Evolutionary conservation across 2,329 filamentous ascomycete genomes (phyloP).

Genomic region (Paraphaeosphaeria minitans): DNA sequence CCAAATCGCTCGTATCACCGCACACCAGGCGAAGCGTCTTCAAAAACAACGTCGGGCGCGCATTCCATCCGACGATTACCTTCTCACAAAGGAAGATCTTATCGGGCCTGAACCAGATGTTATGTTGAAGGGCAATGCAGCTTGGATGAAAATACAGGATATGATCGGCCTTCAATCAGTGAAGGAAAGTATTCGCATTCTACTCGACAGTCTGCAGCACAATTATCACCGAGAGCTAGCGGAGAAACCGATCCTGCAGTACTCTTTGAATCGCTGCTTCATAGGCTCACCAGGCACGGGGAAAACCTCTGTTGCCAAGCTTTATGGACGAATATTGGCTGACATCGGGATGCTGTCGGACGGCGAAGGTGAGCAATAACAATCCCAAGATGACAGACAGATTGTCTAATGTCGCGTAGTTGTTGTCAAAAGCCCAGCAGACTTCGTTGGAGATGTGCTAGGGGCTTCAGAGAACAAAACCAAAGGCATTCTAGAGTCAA

Average conservation of each 20-base stretch:
- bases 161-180: slow-evolving; percentile 66
- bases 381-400: neutral
- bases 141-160: slow-evolving; percentile 63
- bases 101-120: slow-evolving; percentile 70
- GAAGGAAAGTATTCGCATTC: slow-evolving; percentile 62
- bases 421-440: slow-evolving; percentile 72
- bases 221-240: slow-evolving; percentile 71
- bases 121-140: slow-evolving; percentile 57
- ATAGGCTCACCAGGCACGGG: slow-evolving; percentile 75
- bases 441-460: slow-evolving; percentile 69
- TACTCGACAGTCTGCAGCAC: slow-evolving; percentile 65
- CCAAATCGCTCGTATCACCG: slow-evolving; percentile 57
- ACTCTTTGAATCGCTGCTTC: slow-evolving; percentile 71
- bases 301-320: slow-evolving; percentile 75
- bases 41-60: slow-evolving; percentile 52
- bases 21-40: slow-evolving; percentile 65
- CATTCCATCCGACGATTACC: slow-evolving; percentile 59
- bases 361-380: slow-evolving; percentile 62
- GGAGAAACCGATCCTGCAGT: slow-evolving; percentile 64
- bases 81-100: slow-evolving; percentile 69
- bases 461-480: slow-evolving; percentile 74
- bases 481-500: slow-evolving; percentile 70
- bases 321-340: slow-evolving; percentile 71
- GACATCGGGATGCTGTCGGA: slow-evolving; percentile 70
- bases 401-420: slow-evolving; percentile 52